Evolutionary conservation across 805 yeast genomes (phyloP), one percentile per base, ranked within the genome.

Genomic region (Ogataea glucozyma): DNA sequence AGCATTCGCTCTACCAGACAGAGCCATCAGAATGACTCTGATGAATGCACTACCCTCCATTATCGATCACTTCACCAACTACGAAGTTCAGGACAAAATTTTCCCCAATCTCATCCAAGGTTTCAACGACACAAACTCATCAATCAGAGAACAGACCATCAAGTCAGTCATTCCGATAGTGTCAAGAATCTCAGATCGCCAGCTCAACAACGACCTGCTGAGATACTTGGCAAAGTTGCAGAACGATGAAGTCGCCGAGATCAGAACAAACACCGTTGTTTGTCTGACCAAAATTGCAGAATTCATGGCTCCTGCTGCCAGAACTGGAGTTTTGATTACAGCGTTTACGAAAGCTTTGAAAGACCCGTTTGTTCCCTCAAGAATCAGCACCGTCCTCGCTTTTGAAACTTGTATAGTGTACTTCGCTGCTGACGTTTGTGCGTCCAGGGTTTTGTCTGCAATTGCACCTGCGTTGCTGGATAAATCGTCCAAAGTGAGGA

Each of bases 381-480:
- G 93, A 50, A 61, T 82, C 56, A 85, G 84, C 4, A 88, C 97
- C 0, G 68, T 93, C 20, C 67, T 79, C 47, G 95, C 96, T 1
- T 76, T 91, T 48, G 79, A 76, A 31, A 69, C 73, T 11, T 75
- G 85, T 12, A 67, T 83, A 18, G 83, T 81, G 6, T 77, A 73
- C 31, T 89, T 90, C 53, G 67, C 83, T 1, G 81, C 89, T 0
- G 85, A 79, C 12, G 83, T 88, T 32, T 83, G 88, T 43, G 86
- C 95, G 43, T 80, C 83, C 18, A 87, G 84, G 58, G 77, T 90
- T 13, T 66, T 93, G 41, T 91, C 96, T 0, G 88, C 88, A 2
- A 76, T 93, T 43, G 89, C 96, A 0, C 86, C 93, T 1, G 79
- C 93, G 1, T 67, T 91, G 43, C 73, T 91, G 57, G 98, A 93